Percentiles rank a stretch among this genome's conserved stretches.
Evolutionary conservation across 345 rosid species (phyloP).

Genomic region (Acer negundo): DNA sequence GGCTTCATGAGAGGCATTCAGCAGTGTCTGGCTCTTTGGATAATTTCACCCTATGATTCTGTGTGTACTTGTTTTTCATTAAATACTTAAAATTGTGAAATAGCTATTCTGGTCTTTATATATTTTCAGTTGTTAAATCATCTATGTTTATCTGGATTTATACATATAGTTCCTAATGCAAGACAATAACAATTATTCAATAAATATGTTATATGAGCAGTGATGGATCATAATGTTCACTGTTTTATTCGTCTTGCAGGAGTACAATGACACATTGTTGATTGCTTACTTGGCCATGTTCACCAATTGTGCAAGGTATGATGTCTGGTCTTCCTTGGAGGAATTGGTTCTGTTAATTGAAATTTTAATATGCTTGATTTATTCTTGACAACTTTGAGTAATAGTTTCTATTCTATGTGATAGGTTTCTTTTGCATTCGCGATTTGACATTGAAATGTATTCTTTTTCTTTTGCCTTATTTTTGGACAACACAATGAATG

Average conservation of each 20-base stretch:
- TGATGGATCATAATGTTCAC: background rate
- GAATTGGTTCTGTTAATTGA: background rate
- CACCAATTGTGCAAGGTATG: slow-evolving; percentile 91
- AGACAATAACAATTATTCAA: background rate
- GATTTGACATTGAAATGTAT: background rate
- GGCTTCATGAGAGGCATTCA: slow-evolving; percentile 4
- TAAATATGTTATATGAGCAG: background rate
- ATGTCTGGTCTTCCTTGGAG: background rate
- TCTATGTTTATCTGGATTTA: background rate
- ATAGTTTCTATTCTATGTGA: background rate
- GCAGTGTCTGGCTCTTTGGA: background rate
- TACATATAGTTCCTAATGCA: background rate
- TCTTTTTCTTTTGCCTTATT: background rate
- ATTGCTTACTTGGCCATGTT: slow-evolving; percentile 87
- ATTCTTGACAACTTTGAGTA: background rate
- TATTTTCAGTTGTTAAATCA: background rate
- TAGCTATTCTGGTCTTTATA: background rate
- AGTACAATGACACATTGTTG: slow-evolving; percentile 87
- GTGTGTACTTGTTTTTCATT: background rate
- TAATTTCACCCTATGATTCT: background rate
- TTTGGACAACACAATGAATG: slow-evolving; percentile 79
- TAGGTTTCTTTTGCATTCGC: background rate
- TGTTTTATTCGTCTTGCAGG: slow-evolving; percentile 44
- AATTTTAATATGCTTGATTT: background rate
- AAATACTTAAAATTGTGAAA: background rate